Base-by-base conservation (phyloP, 306 rosid species). In the Rosa lucieae region DNA sequence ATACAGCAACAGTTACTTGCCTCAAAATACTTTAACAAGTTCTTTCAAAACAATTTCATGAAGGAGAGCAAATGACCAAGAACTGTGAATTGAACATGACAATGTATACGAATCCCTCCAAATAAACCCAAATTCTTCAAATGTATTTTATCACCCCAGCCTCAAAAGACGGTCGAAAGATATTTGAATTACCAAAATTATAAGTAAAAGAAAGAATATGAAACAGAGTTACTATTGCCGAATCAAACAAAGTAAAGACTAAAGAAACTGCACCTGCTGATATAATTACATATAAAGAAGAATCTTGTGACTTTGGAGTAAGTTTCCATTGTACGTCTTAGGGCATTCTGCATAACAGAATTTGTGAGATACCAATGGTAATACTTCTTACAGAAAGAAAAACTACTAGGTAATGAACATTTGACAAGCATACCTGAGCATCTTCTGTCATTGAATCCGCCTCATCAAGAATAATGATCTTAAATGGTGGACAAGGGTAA, bases 401-500 rank as follows among this genome's bases (percentile, higher is more conserved):
- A 35, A 32, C 32, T 18, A 32, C 52, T 48, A 44, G 48, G 56
- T 8, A 61, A 46, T 17, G 51, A 76, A 84, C 10, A 59, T 46
- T 59, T 15, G 76, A 68, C 0, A 84, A 72, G 69, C 85, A 69
- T 88, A 78, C 98, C 96, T 91, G 98, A 89, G 99, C 98, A 88
- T 95, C 98, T 90, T 95, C 98, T 0, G 98, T 93, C 98, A 95
- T 95, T 67, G 99, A 95, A 83, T 95, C 99, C 0, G 99, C 99
- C 87, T 95, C 99, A 40, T 95, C 99, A 2, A 95, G 90, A 72
- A 95, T 93, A 74, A 95, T 93, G 68, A 95, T 93, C 90, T 95
- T 95, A 82, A 77, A 95, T 6, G 97, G 98, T 17, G 97, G 98
- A 59, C 97, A 95, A 39, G 94, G 99, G 77, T 93, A 88, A 55